Evolutionary conservation across 805 yeast genomes (phyloP).

Genomic region (Barnettozyma botsteinii): DNA sequence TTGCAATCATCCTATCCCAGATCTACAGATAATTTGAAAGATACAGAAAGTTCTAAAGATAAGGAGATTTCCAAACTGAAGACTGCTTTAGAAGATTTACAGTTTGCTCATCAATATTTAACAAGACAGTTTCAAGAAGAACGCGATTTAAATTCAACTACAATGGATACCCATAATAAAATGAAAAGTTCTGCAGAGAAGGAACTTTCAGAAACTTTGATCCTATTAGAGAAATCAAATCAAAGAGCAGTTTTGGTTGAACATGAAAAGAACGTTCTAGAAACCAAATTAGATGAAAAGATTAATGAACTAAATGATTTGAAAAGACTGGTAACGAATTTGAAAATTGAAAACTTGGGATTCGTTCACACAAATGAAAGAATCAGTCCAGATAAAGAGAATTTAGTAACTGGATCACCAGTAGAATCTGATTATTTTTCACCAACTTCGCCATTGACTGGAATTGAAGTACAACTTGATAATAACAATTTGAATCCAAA

Average conservation of each 20-base stretch:
- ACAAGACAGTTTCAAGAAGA: slow-evolving; percentile 65
- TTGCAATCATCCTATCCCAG: no score
- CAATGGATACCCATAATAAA: slow-evolving; percentile 47
- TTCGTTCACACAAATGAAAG: slow-evolving; percentile 9
- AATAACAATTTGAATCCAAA: slow-evolving; percentile 14
- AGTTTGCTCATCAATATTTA: slow-evolving; percentile 65
- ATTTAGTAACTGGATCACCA: not conserved
- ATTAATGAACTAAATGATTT: slow-evolving; percentile 38
- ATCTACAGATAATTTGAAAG: not conserved
- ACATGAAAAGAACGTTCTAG: slow-evolving; percentile 30
- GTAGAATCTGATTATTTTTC: not conserved
- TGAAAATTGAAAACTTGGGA: slow-evolving; percentile 28
- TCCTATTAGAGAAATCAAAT: slow-evolving; percentile 32
- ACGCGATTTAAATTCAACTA: slow-evolving; percentile 46
- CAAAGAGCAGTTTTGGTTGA: slow-evolving; percentile 32
- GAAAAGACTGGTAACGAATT: slow-evolving; percentile 38
- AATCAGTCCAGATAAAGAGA: slow-evolving; percentile 14
- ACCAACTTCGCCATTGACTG: slow-evolving; percentile 22
- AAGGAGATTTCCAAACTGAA: slow-evolving; percentile 29
- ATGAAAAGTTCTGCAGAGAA: slow-evolving; percentile 48
- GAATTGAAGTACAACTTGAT: slow-evolving; percentile 15
- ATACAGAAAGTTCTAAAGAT: slow-evolving; percentile 6
- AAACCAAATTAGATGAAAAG: slow-evolving; percentile 25
- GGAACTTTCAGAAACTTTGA: slow-evolving; percentile 37
- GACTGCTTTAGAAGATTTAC: slow-evolving; percentile 62